Percentiles rank a stretch among this genome's conserved stretches.
phyloP scores from a whole-genome alignment of 1,284 basidiomycete species.

The Phellinidium pouzarii region DNA sequence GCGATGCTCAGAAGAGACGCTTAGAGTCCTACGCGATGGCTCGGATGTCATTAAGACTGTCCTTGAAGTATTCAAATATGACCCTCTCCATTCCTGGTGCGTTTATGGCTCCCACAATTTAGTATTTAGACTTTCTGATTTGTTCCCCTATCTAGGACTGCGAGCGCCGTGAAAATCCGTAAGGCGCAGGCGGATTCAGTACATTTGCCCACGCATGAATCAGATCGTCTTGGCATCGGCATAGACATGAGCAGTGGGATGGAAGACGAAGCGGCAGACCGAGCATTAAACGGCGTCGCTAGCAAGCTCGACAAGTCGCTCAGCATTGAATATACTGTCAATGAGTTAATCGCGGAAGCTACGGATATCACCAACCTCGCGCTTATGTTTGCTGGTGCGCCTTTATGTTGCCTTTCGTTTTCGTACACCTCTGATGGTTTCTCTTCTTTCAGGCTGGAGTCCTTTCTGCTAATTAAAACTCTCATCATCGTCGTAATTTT shows the following conservation, averaged over 20 bases:
- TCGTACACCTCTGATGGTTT: not conserved
- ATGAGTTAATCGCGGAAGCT: slow-evolving; percentile 88
- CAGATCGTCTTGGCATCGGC: slow-evolving; percentile 33
- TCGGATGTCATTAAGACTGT: slow-evolving; percentile 90
- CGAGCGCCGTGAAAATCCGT: slow-evolving; percentile 65
- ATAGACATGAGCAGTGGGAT: slow-evolving; percentile 57
- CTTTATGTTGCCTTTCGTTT: not conserved
- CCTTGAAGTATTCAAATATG: slow-evolving; percentile 94
- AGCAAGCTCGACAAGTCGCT: slow-evolving; percentile 79
- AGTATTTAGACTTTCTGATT: too few species aligned
- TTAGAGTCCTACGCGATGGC: slow-evolving; percentile 82
- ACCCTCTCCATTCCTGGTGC: slow-evolving; percentile 90
- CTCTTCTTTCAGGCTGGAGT: slow-evolving; percentile 12
- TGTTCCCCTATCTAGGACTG: slow-evolving; percentile 48
- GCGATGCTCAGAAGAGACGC: slow-evolving; percentile 89
- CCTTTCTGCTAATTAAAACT: slow-evolving; percentile 13
- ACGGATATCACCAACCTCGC: slow-evolving; percentile 74
- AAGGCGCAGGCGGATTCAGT: slow-evolving; percentile 39
- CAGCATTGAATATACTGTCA: slow-evolving; percentile 91
- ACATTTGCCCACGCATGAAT: slow-evolving; percentile 22
- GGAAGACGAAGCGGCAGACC: slow-evolving; percentile 84
- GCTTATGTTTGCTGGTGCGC: slow-evolving; percentile 69
- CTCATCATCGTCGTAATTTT: too few species aligned
- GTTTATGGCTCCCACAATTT: too few species aligned
- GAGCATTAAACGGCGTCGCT: slow-evolving; percentile 74